Evolutionary conservation across 2,329 filamentous ascomycete genomes (phyloP).

Genomic region (Hypoxylon sp.): DNA sequence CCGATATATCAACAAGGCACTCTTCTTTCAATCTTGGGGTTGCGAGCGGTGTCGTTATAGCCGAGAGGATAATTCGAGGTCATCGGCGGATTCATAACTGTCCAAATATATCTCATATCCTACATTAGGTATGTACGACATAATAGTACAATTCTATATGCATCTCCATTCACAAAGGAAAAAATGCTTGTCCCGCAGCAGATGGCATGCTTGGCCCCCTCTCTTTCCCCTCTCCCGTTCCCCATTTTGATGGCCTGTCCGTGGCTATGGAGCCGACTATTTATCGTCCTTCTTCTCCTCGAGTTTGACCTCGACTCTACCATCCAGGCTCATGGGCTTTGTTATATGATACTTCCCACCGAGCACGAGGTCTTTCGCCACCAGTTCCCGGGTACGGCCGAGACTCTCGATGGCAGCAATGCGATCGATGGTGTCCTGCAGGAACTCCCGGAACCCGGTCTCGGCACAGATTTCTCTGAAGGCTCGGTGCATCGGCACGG

Average conservation of each 20-base stretch:
- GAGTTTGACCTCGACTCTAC: slow-evolving; percentile 51
- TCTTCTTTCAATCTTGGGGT: too few species aligned
- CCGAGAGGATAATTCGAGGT: too few species aligned
- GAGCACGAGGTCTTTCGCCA: slow-evolving; percentile 91
- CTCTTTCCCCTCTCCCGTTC: too few species aligned
- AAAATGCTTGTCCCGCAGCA: slow-evolving; percentile 18
- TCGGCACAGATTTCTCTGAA: slow-evolving; percentile 83
- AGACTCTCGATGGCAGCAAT: slow-evolving; percentile 94
- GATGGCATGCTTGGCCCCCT: neutral
- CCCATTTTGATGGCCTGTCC: neutral
- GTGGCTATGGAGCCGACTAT: neutral
- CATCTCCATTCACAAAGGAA: slow-evolving; percentile 14
- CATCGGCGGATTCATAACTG: too few species aligned
- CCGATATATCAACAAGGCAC: too few species aligned
- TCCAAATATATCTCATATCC: too few species aligned
- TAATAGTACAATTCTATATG: slow-evolving; percentile 15
- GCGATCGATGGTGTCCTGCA: slow-evolving; percentile 82
- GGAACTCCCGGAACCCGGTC: slow-evolving; percentile 80
- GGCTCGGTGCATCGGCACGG: slow-evolving; percentile 93
- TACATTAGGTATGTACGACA: too few species aligned
- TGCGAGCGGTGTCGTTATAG: too few species aligned
- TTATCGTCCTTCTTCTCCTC: slow-evolving; percentile 54
- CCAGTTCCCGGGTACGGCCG: slow-evolving; percentile 90
- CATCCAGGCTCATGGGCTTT: slow-evolving; percentile 44
- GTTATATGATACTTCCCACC: slow-evolving; percentile 79